Evolutionary conservation across 345 rosid species (phyloP).

Genomic region (Eucalyptus cloeziana): DNA sequence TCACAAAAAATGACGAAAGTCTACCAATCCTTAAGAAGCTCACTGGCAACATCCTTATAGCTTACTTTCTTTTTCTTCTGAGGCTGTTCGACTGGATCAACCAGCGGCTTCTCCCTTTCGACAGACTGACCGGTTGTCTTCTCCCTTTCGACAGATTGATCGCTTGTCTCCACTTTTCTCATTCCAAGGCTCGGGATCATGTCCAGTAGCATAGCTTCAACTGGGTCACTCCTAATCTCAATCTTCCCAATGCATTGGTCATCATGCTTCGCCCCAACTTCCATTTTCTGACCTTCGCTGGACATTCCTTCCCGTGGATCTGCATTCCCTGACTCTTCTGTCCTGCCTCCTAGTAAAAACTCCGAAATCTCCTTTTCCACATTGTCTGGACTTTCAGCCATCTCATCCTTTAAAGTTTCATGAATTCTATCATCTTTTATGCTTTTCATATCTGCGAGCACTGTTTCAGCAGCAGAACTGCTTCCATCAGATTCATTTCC

Average conservation of each 20-base stretch:
- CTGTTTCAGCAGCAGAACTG: constrained; percentile 17
- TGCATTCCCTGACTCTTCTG: background rate
- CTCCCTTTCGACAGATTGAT: constrained; percentile 2
- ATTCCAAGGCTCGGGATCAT: constrained; percentile 77
- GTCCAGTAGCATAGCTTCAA: constrained; percentile 68
- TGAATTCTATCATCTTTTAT: background rate
- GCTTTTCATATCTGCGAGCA: background rate
- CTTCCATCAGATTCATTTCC: constrained; percentile 42
- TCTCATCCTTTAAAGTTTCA: background rate
- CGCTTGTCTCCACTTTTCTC: constrained; percentile 13
- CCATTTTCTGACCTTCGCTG: background rate
- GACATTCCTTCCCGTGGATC: background rate
- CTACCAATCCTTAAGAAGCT: constrained; percentile 58
- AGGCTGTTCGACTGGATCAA: constrained; percentile 5
- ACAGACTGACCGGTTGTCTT: background rate
- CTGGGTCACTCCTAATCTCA: constrained; percentile 54
- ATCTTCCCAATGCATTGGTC: background rate
- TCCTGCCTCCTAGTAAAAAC: background rate
- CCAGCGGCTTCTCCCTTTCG: constrained; percentile 10
- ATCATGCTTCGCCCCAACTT: background rate
- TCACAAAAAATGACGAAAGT: background rate
- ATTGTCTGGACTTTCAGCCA: background rate
- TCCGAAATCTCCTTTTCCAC: background rate
- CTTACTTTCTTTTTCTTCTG: constrained; percentile 82
- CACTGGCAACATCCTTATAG: constrained; percentile 58